Conservation (phyloP, 306 rosid species). For the Hylodesmum podocarpum region DNA sequence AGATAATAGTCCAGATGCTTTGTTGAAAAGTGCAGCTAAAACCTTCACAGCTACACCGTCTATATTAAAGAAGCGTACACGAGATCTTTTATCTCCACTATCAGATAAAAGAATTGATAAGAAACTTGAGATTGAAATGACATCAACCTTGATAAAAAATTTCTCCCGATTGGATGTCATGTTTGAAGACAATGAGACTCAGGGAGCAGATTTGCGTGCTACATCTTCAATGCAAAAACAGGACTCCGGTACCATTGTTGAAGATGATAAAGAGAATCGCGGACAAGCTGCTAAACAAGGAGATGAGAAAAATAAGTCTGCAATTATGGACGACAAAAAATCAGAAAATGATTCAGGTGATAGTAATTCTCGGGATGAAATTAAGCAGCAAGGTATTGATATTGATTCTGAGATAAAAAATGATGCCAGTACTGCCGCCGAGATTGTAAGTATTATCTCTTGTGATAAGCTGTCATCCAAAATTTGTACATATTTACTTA, state of each 20-base stretch:
- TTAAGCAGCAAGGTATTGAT: slow-evolving; percentile 36
- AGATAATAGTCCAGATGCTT: slow-evolving; percentile 73
- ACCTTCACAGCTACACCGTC: slow-evolving; percentile 86
- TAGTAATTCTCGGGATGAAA: slow-evolving; percentile 40
- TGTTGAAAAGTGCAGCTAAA: slow-evolving; percentile 89
- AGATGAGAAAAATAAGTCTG: slow-evolving; percentile 33
- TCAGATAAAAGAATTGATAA: slow-evolving; percentile 82
- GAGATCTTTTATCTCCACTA: slow-evolving; percentile 82
- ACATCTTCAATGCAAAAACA: slow-evolving; percentile 43
- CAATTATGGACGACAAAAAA: slow-evolving; percentile 29
- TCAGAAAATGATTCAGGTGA: slow-evolving; percentile 36
- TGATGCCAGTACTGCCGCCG: slow-evolving; percentile 35
- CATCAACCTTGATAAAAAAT: slow-evolving; percentile 58
- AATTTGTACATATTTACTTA: slow-evolving; percentile 5
- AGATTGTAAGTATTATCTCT: slow-evolving; percentile 47
- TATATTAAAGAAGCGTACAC: slow-evolving; percentile 83
- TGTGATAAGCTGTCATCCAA: not conserved
- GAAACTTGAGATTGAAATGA: slow-evolving; percentile 65
- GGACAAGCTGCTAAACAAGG: slow-evolving; percentile 26
- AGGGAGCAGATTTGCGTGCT: slow-evolving; percentile 38
- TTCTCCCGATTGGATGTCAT: slow-evolving; percentile 86
- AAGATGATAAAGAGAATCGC: slow-evolving; percentile 61
- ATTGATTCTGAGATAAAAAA: slow-evolving; percentile 33
- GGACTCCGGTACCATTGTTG: slow-evolving; percentile 36
- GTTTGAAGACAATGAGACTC: slow-evolving; percentile 59